Base-by-base conservation (phyloP, 768 basidiomycete species). In the Basidioascus undulatus region DNA sequence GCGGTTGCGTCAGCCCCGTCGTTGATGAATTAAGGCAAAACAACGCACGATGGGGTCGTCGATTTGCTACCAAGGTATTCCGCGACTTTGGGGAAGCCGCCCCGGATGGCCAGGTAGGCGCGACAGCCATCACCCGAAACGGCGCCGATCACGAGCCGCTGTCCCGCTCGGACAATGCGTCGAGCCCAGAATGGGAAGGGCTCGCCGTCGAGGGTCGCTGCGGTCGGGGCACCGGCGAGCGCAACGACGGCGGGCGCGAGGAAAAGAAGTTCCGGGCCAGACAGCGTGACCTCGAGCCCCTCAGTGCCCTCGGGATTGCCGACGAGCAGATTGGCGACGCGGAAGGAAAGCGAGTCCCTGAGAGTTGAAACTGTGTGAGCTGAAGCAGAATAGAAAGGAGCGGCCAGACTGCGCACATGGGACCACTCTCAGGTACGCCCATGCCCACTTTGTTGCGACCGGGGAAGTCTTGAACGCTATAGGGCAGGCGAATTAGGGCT, bases 391-490 rank as follows among this genome's bases (percentile, higher is more conserved):
- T n/a, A n/a, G n/a, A n/a, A n/a, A n/a, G n/a, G n/a, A n/a, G n/a
- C n/a, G n/a, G n/a, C n/a, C n/a, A n/a, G n/a, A n/a, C n/a, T n/a
- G n/a, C n/a, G n/a, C n/a, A n/a, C n/a, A 74, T 71, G 0, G 73
- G 69, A 0, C 75, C 75, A 44, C 69, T 67, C 12, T 58, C 62
- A 0, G 76, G 76, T 3, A 76, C 64, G 2, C 74, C 75, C 25
- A 66, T 55, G 1, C 70, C 67, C 0, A 67, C 60, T n/a, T n/a
- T n/a, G 0, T 49, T 51, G 1, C 73, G 63, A 0, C 69, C 68
- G 0, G 70, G 68, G 16, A 67, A 62, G 47, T 73, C 71, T 48
- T 74, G 73, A 0, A 74, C 56, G 0, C n/a, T n/a, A n/a, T n/a
- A n/a, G n/a, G n/a, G n/a, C n/a, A n/a, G n/a, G n/a, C n/a, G n/a